Conservation (phyloP, 768 basidiomycete species). For the Russula earlei region DNA sequence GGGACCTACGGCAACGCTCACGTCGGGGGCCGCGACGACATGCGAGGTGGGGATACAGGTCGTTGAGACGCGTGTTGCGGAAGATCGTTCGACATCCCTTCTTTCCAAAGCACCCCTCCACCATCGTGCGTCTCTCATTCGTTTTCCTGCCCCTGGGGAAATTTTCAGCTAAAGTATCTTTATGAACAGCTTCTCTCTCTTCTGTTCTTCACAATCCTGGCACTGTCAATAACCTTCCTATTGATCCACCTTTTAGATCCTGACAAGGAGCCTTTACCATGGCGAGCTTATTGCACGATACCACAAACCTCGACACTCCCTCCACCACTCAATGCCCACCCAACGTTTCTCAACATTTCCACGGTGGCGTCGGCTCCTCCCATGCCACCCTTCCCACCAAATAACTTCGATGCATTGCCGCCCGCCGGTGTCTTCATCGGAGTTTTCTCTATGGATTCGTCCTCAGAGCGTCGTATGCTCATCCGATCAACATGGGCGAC, state of each 20-base stretch:
- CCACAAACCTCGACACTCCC: constrained; percentile 43
- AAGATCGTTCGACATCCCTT: constrained; percentile 59
- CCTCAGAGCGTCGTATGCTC: constrained; percentile 76
- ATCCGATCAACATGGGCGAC: constrained; percentile 86
- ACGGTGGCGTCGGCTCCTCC: constrained; percentile 16
- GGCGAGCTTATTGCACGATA: constrained; percentile 85
- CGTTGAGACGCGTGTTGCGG: constrained; percentile 45
- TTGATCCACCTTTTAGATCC: constrained; percentile 92
- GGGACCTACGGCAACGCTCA: constrained; percentile 33
- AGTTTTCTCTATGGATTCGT: constrained; percentile 82
- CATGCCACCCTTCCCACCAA: constrained; percentile 56
- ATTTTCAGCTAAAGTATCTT: constrained; percentile 12
- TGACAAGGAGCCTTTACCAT: constrained; percentile 90
- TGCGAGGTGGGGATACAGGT: constrained; percentile 34
- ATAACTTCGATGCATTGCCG: constrained; percentile 58
- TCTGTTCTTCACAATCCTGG: constrained; percentile 70
- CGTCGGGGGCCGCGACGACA: constrained; percentile 46
- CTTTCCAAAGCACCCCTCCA: constrained; percentile 71
- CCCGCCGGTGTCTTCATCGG: constrained; percentile 85
- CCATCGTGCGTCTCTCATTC: constrained; percentile 48
- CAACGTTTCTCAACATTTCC: constrained; percentile 28
- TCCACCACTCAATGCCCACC: constrained; percentile 32
- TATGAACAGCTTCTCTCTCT: constrained; percentile 49
- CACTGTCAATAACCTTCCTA: constrained; percentile 73
- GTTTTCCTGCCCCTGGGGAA: neutral